phyloP scores from a whole-genome alignment of 352 stramenopile species.

The Thraustochytrium striatum region DNA sequence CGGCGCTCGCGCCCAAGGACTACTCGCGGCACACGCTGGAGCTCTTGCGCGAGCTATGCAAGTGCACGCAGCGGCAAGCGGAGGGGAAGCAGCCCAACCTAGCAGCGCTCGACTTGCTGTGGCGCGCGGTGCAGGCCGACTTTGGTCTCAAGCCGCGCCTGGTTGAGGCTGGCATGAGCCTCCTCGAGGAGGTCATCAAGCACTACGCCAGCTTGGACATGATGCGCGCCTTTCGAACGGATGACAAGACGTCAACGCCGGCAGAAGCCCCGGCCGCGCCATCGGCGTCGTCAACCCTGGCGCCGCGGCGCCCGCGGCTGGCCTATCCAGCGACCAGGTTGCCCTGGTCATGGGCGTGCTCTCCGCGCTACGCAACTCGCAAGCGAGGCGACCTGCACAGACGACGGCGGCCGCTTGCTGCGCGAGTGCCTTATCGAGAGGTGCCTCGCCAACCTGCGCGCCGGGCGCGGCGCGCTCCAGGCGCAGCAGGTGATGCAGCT shows the following conservation, averaged over 20 bases:
- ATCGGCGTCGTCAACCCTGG: not conserved
- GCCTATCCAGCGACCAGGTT: not conserved
- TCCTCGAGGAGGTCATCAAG: not conserved
- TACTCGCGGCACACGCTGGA: not conserved
- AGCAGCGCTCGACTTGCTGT: not conserved
- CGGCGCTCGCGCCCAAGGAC: not conserved
- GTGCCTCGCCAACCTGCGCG: not conserved
- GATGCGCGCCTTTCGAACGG: constrained; percentile 13
- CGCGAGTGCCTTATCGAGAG: constrained; percentile 4
- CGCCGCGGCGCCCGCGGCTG: too few species aligned
- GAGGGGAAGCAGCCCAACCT: not conserved
- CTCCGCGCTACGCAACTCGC: not conserved
- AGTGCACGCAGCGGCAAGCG: not conserved
- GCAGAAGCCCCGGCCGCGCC: not conserved
- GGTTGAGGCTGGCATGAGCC: not conserved
- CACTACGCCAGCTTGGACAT: constrained; percentile 42
- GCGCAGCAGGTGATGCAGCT: constrained; percentile 1
- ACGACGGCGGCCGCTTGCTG: not conserved
- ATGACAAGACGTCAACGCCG: not conserved
- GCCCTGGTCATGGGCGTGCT: not conserved
- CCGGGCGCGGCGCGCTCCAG: not conserved
- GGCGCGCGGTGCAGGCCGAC: not conserved
- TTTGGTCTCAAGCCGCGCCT: not conserved
- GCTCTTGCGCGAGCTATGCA: constrained; percentile 40
- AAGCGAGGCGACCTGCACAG: not conserved